A percentile compares a stretch with the other conserved stretches of the same genome.
phyloP scores from a whole-genome alignment of 768 basidiomycete species.

The Paxillus involutus region DNA sequence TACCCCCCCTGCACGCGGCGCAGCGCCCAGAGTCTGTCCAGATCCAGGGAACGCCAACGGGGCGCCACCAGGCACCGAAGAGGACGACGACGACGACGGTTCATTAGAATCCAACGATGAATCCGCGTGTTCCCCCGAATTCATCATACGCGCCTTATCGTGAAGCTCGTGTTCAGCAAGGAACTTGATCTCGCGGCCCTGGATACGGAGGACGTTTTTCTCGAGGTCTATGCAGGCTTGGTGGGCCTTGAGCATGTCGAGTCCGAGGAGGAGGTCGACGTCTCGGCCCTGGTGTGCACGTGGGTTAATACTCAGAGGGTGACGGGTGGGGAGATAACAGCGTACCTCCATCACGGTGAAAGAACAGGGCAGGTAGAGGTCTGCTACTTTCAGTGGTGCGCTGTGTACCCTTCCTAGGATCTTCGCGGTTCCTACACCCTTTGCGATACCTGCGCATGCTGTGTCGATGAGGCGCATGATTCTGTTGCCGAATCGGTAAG shows the following conservation, averaged over 20 bases:
- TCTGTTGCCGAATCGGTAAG: slow-evolving; percentile 36
- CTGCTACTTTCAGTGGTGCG: slow-evolving; percentile 86
- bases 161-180: slow-evolving; percentile 94
- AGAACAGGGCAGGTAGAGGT: slow-evolving; percentile 83
- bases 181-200: slow-evolving; percentile 86
- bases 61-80: slow-evolving; percentile 32
- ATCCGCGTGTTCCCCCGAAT: slow-evolving; percentile 30
- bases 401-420: slow-evolving; percentile 94
- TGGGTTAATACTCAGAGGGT: no score
- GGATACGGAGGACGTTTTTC: slow-evolving; percentile 89
- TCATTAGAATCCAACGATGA: slow-evolving; percentile 17
- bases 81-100: slow-evolving; percentile 13
- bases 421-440: slow-evolving; percentile 91
- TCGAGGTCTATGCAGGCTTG: slow-evolving; percentile 94
- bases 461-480: slow-evolving; percentile 93
- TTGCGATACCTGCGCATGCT: slow-evolving; percentile 85
- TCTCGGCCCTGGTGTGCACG: slow-evolving; percentile 62
- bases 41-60: slow-evolving; percentile 61
- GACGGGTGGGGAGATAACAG: slow-evolving; percentile 6
- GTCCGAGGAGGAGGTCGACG: slow-evolving; percentile 93
- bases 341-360: slow-evolving; percentile 93
- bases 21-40: slow-evolving; percentile 58
- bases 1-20: slow-evolving; percentile 43
- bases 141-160: slow-evolving; percentile 60
- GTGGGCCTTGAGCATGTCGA: slow-evolving; percentile 99